Conservation (phyloP, 2,329 filamentous ascomycete species). For the Aspergillus aculeatinus region DNA sequence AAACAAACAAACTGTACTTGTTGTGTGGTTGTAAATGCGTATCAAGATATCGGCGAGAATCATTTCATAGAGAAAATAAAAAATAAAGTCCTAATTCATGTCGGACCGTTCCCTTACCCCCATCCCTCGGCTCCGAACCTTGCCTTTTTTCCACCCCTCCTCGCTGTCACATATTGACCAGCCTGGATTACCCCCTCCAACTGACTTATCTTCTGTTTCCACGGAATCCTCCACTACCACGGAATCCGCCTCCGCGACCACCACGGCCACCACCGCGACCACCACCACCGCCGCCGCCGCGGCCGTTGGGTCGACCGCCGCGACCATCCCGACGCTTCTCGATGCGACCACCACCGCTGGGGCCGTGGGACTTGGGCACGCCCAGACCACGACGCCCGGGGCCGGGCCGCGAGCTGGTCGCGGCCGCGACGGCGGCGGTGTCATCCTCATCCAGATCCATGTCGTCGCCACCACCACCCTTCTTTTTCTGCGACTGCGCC, state of each 20-base stretch:
- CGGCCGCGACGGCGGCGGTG: conserved; percentile 14
- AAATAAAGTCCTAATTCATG: background rate
- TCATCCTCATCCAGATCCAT: conserved; percentile 42
- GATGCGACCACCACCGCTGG: conserved; percentile 23
- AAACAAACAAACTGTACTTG: background rate
- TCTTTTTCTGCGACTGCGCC: conserved; percentile 44
- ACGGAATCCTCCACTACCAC: background rate
- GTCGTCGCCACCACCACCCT: conserved; percentile 41
- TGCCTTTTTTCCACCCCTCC: background rate
- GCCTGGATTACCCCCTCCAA: too few relatives aligned
- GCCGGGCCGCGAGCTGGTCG: conserved; percentile 9
- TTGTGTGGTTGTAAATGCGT: background rate
- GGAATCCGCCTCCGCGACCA: conserved; percentile 2
- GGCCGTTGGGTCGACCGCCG: background rate
- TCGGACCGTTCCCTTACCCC: background rate
- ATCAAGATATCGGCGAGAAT: background rate
- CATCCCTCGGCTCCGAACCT: too few relatives aligned
- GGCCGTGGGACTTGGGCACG: conserved; percentile 28
- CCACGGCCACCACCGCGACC: conserved; percentile 18
- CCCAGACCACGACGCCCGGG: conserved; percentile 27
- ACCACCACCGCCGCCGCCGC: conserved; percentile 7
- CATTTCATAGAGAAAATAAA: background rate
- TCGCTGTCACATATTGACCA: too few relatives aligned
- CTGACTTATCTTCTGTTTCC: conserved; percentile 2
- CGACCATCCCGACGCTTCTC: conserved; percentile 23